Conservation (phyloP, 352 stramenopile species). For the Phytopythium chamaehyphon region DNA sequence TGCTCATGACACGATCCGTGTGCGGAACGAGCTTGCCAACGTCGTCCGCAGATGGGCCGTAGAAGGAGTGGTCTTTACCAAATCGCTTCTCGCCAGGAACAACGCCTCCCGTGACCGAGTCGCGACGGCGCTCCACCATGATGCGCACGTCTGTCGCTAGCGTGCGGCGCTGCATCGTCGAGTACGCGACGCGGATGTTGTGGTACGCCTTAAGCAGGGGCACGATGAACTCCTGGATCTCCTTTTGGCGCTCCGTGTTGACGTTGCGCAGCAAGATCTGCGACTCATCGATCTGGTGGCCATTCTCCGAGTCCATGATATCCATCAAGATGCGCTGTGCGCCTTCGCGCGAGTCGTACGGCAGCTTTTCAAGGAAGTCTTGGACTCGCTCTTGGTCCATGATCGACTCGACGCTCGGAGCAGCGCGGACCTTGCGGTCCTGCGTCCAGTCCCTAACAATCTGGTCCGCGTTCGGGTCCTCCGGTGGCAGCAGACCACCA, state of each 20-base stretch:
- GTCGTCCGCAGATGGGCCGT: constrained; percentile 59
- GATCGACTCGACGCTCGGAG: constrained; percentile 24
- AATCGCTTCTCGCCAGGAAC: constrained; percentile 58
- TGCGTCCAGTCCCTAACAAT: constrained; percentile 64
- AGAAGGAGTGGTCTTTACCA: constrained; percentile 64
- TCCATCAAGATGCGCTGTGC: constrained; percentile 58
- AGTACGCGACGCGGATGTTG: constrained; percentile 60
- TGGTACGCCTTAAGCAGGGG: constrained; percentile 72
- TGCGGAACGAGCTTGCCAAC: constrained; percentile 69
- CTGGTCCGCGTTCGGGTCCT: constrained; percentile 56
- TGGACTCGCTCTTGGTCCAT: constrained; percentile 43
- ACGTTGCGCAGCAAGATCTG: constrained; percentile 67
- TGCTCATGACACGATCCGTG: constrained; percentile 42
- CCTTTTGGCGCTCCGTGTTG: constrained; percentile 44
- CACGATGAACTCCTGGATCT: constrained; percentile 57
- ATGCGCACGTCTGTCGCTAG: constrained; percentile 75
- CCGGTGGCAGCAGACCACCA: constrained; percentile 34
- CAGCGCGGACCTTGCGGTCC: constrained; percentile 52
- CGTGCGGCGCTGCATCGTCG: constrained; percentile 64
- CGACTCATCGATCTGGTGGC: constrained; percentile 44
- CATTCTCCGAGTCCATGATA: constrained; percentile 37
- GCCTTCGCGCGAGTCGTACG: constrained; percentile 63
- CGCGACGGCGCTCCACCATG: constrained; percentile 68
- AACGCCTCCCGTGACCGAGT: constrained; percentile 51
- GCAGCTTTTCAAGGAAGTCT: constrained; percentile 55